Evolutionary conservation across 1,284 basidiomycete genomes (phyloP).

Genomic region (Tetrapyrgos nigripes): DNA sequence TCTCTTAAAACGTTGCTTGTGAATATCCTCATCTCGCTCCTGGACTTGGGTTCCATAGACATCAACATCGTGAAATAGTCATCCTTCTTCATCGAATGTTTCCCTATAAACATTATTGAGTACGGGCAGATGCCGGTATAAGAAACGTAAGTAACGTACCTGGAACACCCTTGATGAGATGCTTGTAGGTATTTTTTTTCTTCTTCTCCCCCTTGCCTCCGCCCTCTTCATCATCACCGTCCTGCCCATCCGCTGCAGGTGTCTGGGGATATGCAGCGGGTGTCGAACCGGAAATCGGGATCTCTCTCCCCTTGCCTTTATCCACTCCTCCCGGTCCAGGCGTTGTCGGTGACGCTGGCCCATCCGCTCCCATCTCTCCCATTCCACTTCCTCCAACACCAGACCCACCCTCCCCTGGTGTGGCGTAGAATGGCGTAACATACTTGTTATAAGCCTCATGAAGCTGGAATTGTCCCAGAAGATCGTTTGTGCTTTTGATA

Average conservation of each 20-base stretch:
- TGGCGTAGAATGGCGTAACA: constrained; percentile 56
- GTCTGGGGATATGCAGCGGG: constrained; percentile 39
- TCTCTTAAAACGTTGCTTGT: constrained; percentile 68
- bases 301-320: constrained; percentile 73
- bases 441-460: constrained; percentile 78
- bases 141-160: constrained; percentile 49
- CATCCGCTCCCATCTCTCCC: constrained; percentile 22
- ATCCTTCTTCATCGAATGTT: constrained; percentile 85
- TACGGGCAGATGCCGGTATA: constrained; percentile 14
- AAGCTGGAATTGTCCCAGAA: constrained; percentile 71
- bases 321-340: constrained; percentile 32
- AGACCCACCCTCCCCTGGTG: constrained; percentile 29
- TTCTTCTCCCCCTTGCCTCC: constrained; percentile 77
- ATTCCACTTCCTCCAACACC: constrained; percentile 28
- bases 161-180: constrained; percentile 78
- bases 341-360: constrained; percentile 19
- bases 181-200: constrained; percentile 78
- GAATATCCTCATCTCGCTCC: constrained; percentile 68
- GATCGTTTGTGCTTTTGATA: constrained; percentile 76
- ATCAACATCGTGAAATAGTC: constrained; percentile 72
- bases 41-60: constrained; percentile 72
- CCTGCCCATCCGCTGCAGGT: constrained; percentile 46
- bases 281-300: constrained; percentile 39
- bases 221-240: constrained; percentile 61
- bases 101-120: constrained; percentile 49